Base-by-base conservation (phyloP, 306 rosid genomes). In the Carpinus fangiana region DNA sequence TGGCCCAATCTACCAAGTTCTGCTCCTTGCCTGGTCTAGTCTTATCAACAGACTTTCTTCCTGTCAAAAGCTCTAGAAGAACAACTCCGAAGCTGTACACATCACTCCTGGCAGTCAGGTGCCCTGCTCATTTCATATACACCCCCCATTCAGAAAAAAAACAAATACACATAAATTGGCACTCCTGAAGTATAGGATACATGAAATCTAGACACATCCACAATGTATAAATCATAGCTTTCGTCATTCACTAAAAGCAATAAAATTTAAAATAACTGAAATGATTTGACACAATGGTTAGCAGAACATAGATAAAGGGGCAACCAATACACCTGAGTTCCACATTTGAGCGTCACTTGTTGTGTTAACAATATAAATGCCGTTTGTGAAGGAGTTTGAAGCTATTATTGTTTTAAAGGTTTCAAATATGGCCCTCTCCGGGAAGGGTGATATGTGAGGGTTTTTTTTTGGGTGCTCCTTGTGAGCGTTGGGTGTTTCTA, bases 1-100 rank as follows among this genome's bases (percentile, higher is more conserved):
- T 86, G 12, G 99, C 99, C 99, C 99, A 96, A 84, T 96, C 99
- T 72, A 96, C 99, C 84, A 96, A 80, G 86, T 91, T 96, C 87
- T 96, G 99, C 78, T 96, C 99, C 87, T 81, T 96, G 81, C 90
- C 91, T 2, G 99, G 99, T 83, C 96, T 89, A 2, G 99, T 96
- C 84, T 93, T 96, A 86, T 96, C 99, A 45, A 96, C 98, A 0
- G 99, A 96, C 55, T 83, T 93, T 78, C 98, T 89, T 73, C 99
- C 99, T 0, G 99, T 96, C 84, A 96, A 80, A 83, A 96, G 99
- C 90, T 96, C 99, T 77, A 96, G 86, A 78, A 96, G 99, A 82
- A 96, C 99, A 21, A 96, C 99, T 20, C 99, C 99, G 52, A 96
- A 96, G 85, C 99, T 93, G 87, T 93, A 96, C 67, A 96, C 98